These are phyloP conservation scores for Nephelium lappaceum DNA, from an alignment of 345 rosid species.

Conservation along the genomic window DNA sequence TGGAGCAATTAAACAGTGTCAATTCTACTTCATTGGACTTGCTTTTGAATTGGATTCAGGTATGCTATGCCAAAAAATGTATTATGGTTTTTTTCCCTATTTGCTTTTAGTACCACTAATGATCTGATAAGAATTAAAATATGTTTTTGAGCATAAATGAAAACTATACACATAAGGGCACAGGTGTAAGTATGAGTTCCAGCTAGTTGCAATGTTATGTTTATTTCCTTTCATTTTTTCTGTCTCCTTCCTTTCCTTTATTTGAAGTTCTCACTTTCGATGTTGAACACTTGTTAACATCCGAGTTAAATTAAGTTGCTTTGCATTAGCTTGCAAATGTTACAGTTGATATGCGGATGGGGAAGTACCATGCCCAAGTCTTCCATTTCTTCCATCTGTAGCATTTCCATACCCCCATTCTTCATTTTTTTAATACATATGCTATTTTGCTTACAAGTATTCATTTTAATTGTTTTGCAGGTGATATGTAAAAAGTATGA, in stretches of 20 bases:
- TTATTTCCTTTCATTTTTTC: neutral
- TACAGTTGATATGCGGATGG: neutral
- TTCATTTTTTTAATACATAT: neutral
- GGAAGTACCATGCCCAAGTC: neutral
- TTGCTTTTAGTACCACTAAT: neutral
- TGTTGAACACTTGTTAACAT: neutral
- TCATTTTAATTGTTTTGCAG: slow-evolving; percentile 40
- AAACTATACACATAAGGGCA: neutral
- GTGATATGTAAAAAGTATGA: slow-evolving; percentile 66
- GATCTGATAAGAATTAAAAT: neutral
- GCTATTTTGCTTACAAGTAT: neutral
- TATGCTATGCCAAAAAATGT: slow-evolving; percentile 19
- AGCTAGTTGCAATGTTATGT: neutral
- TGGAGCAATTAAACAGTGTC: slow-evolving; percentile 38
- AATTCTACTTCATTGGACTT: slow-evolving; percentile 53
- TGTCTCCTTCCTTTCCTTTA: neutral
- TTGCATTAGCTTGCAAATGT: neutral
- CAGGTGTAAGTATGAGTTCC: neutral
- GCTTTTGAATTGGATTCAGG: slow-evolving; percentile 89
- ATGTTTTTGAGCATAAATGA: neutral
- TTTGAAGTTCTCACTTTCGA: neutral
- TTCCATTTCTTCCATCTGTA: neutral
- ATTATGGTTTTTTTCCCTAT: neutral
- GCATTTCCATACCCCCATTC: neutral
- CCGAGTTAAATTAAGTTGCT: neutral